Evolutionary conservation across 1,284 basidiomycete genomes (phyloP).

Genomic region (Ceratobasidium sp.): DNA sequence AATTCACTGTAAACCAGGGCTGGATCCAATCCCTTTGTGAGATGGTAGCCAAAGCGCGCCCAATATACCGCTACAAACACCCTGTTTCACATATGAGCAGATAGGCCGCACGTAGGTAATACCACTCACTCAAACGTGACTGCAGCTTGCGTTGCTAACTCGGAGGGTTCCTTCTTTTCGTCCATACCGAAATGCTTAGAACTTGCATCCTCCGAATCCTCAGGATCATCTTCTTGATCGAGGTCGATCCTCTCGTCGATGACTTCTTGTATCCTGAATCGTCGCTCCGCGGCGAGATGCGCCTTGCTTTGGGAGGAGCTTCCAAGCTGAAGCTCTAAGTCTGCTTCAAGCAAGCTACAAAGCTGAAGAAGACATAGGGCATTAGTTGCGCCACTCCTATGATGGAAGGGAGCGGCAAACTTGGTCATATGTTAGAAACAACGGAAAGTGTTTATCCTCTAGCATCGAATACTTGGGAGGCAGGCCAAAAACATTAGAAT

Average conservation of each 20-base stretch:
- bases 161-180: slow-evolving; percentile 18
- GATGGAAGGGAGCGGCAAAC: not conserved
- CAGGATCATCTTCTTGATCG: slow-evolving; percentile 29
- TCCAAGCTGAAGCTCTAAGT: slow-evolving; percentile 42
- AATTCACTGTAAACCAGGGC: slow-evolving; percentile 70
- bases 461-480: slow-evolving; percentile 26
- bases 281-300: slow-evolving; percentile 39
- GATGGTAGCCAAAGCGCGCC: slow-evolving; percentile 63
- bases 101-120: not conserved
- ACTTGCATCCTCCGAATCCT: not conserved
- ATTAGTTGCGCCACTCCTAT: not conserved
- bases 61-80: slow-evolving; percentile 56
- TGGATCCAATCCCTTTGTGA: slow-evolving; percentile 65
- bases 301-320: slow-evolving; percentile 40
- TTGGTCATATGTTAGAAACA: slow-evolving; percentile 35
- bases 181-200: not conserved
- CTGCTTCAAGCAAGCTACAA: slow-evolving; percentile 46
- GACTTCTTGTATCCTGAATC: slow-evolving; percentile 35
- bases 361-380: slow-evolving; percentile 52
- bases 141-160: not conserved
- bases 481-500: slow-evolving; percentile 9
- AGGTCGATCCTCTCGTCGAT: slow-evolving; percentile 23
- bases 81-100: not conserved
- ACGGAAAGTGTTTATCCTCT: slow-evolving; percentile 33
- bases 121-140: slow-evolving; percentile 29